These are phyloP conservation scores for Leonotis leonurus DNA, from an alignment of 257 asterid genomes.

Conservation along the genomic window DNA sequence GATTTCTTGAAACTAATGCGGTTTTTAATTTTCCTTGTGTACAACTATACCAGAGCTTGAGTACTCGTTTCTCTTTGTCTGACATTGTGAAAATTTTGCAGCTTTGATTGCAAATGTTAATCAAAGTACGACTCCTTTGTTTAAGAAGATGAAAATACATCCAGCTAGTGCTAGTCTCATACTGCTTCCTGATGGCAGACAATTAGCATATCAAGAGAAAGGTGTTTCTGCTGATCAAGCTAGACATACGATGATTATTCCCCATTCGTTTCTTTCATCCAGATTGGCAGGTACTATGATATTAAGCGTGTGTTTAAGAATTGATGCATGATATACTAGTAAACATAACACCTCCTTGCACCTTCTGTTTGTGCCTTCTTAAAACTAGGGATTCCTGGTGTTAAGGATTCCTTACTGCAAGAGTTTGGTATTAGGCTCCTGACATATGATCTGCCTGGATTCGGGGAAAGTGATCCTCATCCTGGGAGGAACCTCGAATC, in stretches of 20 bases:
- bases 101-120: constrained; percentile 56
- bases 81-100: constrained; percentile 40
- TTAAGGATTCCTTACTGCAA: constrained; percentile 57
- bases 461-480: constrained; percentile 97
- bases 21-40: background rate
- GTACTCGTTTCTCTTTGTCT: background rate
- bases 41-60: background rate
- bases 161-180: constrained; percentile 66
- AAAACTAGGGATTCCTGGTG: constrained; percentile 79
- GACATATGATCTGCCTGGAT: constrained; percentile 87
- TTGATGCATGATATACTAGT: background rate
- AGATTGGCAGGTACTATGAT: constrained; percentile 63
- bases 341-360: background rate
- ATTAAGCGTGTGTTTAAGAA: background rate
- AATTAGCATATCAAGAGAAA: constrained; percentile 68
- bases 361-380: background rate
- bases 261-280: constrained; percentile 86
- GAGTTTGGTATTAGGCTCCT: constrained; percentile 77
- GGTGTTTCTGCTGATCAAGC: constrained; percentile 76
- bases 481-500: constrained; percentile 73
- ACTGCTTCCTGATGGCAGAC: constrained; percentile 85
- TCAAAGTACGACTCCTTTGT: constrained; percentile 33
- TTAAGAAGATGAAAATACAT: constrained; percentile 55
- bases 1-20: background rate
- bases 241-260: constrained; percentile 60